Evolutionary conservation across 1,284 basidiomycete species (phyloP).

Genomic region (Fomitopsis schrenkii): DNA sequence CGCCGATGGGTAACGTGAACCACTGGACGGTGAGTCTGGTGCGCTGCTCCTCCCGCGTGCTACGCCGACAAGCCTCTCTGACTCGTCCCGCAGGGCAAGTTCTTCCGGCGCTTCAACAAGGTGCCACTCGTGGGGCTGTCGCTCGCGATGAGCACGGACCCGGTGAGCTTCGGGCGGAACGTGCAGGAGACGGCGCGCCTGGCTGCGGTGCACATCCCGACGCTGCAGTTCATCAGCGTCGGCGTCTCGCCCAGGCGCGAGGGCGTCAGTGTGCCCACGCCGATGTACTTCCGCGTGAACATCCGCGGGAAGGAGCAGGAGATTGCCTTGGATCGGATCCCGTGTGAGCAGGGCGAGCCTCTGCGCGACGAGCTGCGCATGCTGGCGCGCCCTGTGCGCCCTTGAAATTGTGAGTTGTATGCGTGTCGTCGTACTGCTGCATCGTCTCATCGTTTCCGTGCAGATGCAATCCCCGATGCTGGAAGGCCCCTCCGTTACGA

Average conservation of each 20-base stretch:
- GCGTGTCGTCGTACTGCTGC: not conserved
- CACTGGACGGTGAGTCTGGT: slow-evolving; percentile 15
- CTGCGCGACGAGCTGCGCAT: slow-evolving; percentile 11
- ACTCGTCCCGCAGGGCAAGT: slow-evolving; percentile 9
- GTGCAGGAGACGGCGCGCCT: slow-evolving; percentile 8
- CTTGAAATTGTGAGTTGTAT: not conserved
- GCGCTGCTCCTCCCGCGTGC: not conserved
- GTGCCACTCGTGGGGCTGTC: slow-evolving; percentile 14
- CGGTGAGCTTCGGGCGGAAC: not conserved
- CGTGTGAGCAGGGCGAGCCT: slow-evolving; percentile 12
- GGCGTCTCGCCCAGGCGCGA: slow-evolving; percentile 9
- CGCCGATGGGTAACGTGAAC: slow-evolving; percentile 7
- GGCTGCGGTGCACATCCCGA: slow-evolving; percentile 11
- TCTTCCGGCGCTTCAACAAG: slow-evolving; percentile 15
- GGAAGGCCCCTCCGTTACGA: not conserved
- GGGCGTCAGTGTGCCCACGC: slow-evolving; percentile 5
- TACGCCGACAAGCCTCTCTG: not conserved
- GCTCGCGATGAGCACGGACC: slow-evolving; percentile 6
- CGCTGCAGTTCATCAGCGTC: slow-evolving; percentile 15
- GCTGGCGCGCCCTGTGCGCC: slow-evolving; percentile 5
- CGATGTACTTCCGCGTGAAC: slow-evolving; percentile 14
- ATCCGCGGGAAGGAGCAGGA: slow-evolving; percentile 7
- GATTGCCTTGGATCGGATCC: slow-evolving; percentile 10
- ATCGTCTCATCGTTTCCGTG: not conserved
- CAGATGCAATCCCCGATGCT: not conserved